Conservation (phyloP, 2,329 filamentous ascomycete genomes). For the Cryoendolithus antarcticus region DNA sequence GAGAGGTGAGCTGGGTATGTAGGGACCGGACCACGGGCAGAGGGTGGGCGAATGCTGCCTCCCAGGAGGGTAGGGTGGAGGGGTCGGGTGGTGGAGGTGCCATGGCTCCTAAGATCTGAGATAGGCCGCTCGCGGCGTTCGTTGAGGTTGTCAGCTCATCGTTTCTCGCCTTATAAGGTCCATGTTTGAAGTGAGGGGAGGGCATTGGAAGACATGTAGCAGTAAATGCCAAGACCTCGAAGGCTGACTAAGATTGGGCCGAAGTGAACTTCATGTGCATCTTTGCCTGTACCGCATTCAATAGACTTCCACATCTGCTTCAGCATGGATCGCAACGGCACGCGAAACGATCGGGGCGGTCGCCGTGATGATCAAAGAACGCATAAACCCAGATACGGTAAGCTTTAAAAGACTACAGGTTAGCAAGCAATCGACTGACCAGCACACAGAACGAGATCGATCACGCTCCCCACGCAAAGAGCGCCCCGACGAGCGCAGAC, state of each 20-base stretch:
- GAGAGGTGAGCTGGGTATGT: conserved; percentile 51
- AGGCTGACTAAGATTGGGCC: too few relatives aligned
- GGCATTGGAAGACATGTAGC: too few relatives aligned
- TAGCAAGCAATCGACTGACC: conserved; percentile 7
- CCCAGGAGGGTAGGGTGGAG: conserved; percentile 46
- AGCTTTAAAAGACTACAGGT: neutral
- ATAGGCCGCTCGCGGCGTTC: too few relatives aligned
- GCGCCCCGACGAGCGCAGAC: conserved; percentile 17
- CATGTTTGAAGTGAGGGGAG: too few relatives aligned
- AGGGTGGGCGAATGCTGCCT: conserved; percentile 56
- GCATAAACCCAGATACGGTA: conserved; percentile 17
- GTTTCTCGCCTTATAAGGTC: too few relatives aligned
- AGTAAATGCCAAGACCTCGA: too few relatives aligned
- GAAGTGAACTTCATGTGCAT: too few relatives aligned
- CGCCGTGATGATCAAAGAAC: conserved; percentile 15
- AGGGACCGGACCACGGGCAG: conserved; percentile 50
- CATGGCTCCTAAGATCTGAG: neutral
- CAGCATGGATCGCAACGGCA: conserved; percentile 17
- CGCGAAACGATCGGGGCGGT: conserved; percentile 11
- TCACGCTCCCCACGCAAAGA: conserved; percentile 20
- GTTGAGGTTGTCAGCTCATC: too few relatives aligned
- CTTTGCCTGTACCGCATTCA: too few relatives aligned
- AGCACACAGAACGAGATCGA: conserved; percentile 14
- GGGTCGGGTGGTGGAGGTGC: conserved; percentile 17
- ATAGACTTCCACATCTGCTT: too few relatives aligned